These are phyloP conservation scores for Sisymbrium altissimum DNA, from an alignment of 345 rosid genomes.

Conservation along the genomic window DNA sequence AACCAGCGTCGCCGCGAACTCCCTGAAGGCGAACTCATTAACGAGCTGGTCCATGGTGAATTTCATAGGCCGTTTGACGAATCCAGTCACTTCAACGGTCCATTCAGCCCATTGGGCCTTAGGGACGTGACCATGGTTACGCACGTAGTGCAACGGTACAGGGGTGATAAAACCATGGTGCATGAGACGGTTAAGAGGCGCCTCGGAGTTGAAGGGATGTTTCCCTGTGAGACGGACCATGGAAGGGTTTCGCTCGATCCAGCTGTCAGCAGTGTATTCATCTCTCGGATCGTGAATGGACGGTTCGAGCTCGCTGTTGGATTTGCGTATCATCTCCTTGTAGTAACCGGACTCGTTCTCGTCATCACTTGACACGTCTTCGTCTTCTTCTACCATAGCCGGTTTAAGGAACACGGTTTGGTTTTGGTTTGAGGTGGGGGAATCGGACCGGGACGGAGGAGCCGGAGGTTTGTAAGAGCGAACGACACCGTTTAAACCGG, in stretches of 20 bases:
- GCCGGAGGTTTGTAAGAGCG: conserved; percentile 44
- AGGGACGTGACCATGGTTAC: conserved; percentile 86
- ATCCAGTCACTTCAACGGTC: conserved; percentile 72
- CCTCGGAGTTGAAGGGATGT: conserved; percentile 87
- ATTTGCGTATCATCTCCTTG: conserved; percentile 43
- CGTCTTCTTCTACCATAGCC: not conserved
- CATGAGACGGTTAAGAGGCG: conserved; percentile 73
- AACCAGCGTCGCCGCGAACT: conserved; percentile 66
- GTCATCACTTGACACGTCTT: conserved; percentile 49
- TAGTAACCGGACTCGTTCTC: conserved; percentile 46
- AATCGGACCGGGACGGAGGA: conserved; percentile 38
- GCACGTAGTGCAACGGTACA: conserved; percentile 84
- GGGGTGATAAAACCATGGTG: conserved; percentile 94
- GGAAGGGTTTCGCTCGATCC: conserved; percentile 75
- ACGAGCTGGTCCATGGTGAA: conserved; percentile 81
- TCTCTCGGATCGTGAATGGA: conserved; percentile 61
- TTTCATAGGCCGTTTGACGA: conserved; percentile 55
- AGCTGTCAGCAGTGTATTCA: conserved; percentile 64
- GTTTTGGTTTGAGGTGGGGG: conserved; percentile 27
- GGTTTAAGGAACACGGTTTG: conserved; percentile 25
- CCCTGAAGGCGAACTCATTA: conserved; percentile 54
- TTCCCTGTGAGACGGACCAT: conserved; percentile 97
- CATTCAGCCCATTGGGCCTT: conserved; percentile 65
- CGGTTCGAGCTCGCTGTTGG: conserved; percentile 61
- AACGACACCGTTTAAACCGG: conserved; percentile 47